These are phyloP conservation scores for Huntiella savannae DNA, from an alignment of 2,329 filamentous ascomycete genomes.

Conservation along the genomic window DNA sequence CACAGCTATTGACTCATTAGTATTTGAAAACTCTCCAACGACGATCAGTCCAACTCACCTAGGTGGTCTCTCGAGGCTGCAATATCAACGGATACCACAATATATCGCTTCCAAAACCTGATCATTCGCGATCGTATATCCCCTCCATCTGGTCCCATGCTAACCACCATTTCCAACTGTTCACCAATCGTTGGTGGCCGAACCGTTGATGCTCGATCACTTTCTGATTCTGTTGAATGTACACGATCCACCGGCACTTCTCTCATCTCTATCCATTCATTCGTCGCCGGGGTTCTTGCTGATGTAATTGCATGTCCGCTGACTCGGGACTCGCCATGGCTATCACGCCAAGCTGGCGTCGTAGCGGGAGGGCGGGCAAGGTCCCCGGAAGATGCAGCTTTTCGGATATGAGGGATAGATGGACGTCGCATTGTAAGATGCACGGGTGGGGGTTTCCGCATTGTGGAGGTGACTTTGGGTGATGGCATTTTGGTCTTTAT, in stretches of 20 bases:
- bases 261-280: constrained; percentile 10
- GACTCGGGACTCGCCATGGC: neutral
- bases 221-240: neutral
- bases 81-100: constrained; percentile 9
- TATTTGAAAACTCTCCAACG: neutral
- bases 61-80: constrained; percentile 8
- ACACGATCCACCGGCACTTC: neutral
- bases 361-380: neutral
- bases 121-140: neutral
- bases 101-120: constrained; percentile 6
- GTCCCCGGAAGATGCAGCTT: neutral
- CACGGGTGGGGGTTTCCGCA: neutral
- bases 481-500: neutral
- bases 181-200: neutral
- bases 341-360: neutral
- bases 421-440: neutral
- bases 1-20: constrained; percentile 30
- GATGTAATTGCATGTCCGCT: neutral
- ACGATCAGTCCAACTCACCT: constrained; percentile 1
- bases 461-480: neutral
- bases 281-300: neutral
- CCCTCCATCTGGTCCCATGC: neutral
- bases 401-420: neutral
- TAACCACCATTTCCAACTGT: neutral
- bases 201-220: neutral